These are phyloP conservation scores for Dentipellis sp. DNA, from an alignment of 768 basidiomycete genomes.

Conservation along the genomic window DNA sequence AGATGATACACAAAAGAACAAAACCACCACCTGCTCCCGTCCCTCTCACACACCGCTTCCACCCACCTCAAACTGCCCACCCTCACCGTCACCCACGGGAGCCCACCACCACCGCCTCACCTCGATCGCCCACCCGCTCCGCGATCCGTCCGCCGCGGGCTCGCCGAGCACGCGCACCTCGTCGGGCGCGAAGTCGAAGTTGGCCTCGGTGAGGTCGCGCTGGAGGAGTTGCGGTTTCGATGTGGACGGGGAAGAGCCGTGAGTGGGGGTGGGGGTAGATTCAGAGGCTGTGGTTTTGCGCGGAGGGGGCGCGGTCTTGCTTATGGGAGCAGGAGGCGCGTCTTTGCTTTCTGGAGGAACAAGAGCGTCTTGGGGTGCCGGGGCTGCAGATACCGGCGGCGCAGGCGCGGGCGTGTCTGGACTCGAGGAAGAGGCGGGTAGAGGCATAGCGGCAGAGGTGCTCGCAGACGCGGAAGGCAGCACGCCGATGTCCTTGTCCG, in stretches of 20 bases:
- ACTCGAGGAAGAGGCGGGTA: background rate
- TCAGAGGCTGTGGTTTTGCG: no score
- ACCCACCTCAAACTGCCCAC: background rate
- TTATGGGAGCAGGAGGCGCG: background rate
- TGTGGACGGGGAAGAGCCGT: background rate
- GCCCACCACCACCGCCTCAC: conserved; percentile 22
- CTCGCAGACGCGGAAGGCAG: background rate
- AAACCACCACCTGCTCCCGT: no score
- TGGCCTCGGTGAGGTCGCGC: conserved; percentile 6
- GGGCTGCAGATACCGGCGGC: background rate
- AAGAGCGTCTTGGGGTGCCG: background rate
- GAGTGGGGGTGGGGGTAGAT: background rate
- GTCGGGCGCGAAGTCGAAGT: conserved; percentile 20
- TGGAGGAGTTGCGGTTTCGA: conserved; percentile 1
- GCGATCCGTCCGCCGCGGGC: conserved; percentile 13
- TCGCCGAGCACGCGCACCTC: conserved; percentile 20
- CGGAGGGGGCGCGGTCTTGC: no score
- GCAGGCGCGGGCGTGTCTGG: background rate
- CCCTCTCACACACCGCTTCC: no score
- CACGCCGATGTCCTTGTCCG: no score
- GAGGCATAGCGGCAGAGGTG: background rate
- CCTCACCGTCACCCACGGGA: background rate
- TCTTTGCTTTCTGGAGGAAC: background rate
- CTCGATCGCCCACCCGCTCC: conserved; percentile 24
- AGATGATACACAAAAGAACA: no score